phyloP scores from a whole-genome alignment of 176 grass and related monocot genomes.

The Ensete ventricosum region DNA sequence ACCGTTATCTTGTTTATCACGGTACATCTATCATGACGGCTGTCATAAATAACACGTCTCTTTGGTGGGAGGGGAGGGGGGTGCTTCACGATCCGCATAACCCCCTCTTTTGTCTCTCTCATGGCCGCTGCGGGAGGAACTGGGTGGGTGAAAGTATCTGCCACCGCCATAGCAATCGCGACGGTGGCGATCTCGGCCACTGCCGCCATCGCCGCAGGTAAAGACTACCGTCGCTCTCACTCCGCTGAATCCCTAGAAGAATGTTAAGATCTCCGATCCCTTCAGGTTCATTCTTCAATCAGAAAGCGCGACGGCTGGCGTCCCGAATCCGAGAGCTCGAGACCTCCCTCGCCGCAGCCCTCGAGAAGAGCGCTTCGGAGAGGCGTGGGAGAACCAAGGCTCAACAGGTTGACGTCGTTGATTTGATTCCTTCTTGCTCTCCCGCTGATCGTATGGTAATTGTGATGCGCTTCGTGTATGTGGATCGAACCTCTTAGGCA shows the following conservation, averaged over 20 bases:
- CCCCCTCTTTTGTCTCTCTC: background rate
- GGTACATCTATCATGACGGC: too few relatives aligned
- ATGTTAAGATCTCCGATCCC: background rate
- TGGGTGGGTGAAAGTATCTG: background rate
- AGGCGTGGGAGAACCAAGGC: constrained; percentile 60
- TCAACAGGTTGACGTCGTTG: constrained; percentile 46
- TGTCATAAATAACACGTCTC: too few relatives aligned
- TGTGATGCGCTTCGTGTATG: background rate
- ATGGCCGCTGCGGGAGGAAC: constrained; percentile 7
- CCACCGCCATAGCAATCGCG: constrained; percentile 4
- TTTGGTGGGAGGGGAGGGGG: too few relatives aligned
- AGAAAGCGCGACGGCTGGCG: constrained; percentile 34
- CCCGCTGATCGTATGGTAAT: background rate
- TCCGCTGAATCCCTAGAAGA: background rate
- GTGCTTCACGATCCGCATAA: too few relatives aligned
- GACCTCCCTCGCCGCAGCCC: constrained; percentile 29
- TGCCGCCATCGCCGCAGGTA: constrained; percentile 39
- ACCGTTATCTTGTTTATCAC: too few relatives aligned
- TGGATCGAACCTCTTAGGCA: constrained; percentile 29
- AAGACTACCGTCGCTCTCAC: background rate
- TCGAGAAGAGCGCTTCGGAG: constrained; percentile 61
- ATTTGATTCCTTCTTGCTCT: background rate
- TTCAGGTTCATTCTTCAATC: constrained; percentile 41
- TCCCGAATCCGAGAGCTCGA: constrained; percentile 43
- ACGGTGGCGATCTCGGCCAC: constrained; percentile 13